Conservation (phyloP, 2,329 filamentous ascomycete genomes). For the Penicillium psychrosexuale region DNA sequence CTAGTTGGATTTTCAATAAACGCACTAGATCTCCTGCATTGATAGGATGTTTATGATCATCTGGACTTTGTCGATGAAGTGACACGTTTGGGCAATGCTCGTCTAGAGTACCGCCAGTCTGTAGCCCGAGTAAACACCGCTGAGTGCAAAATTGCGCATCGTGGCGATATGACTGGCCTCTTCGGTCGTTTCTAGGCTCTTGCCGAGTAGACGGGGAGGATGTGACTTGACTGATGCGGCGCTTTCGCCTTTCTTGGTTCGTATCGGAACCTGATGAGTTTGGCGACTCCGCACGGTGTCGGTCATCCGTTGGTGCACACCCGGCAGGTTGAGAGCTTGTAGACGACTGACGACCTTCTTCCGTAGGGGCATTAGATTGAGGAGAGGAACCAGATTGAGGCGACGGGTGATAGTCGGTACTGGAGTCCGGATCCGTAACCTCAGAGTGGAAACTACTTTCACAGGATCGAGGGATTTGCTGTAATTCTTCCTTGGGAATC, state of each 20-base stretch:
- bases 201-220: slow-evolving; percentile 15
- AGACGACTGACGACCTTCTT: slow-evolving; percentile 8
- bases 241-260: slow-evolving; percentile 19
- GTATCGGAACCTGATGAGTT: slow-evolving; percentile 18
- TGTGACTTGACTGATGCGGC: slow-evolving; percentile 23
- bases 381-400: slow-evolving; percentile 19
- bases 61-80: slow-evolving; percentile 6
- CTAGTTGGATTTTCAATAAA: slow-evolving; percentile 25
- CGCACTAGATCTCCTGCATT: slow-evolving; percentile 14
- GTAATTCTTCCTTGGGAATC: slow-evolving; percentile 15
- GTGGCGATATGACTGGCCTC: not conserved
- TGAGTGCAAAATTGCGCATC: slow-evolving; percentile 22
- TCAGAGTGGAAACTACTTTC: too few relatives aligned
- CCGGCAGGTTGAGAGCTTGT: slow-evolving; percentile 13
- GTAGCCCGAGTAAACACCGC: slow-evolving; percentile 25
- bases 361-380: slow-evolving; percentile 1
- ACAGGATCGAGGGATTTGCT: not conserved
- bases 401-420: not conserved
- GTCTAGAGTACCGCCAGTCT: slow-evolving; percentile 20
- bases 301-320: slow-evolving; percentile 13
- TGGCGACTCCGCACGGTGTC: not conserved
- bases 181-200: not conserved
- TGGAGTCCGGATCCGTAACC: too few relatives aligned
- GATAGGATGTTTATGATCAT: slow-evolving; percentile 14
- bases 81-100: slow-evolving; percentile 24